phyloP scores from a whole-genome alignment of 306 rosid species.

The Leucaena leucocephala region DNA sequence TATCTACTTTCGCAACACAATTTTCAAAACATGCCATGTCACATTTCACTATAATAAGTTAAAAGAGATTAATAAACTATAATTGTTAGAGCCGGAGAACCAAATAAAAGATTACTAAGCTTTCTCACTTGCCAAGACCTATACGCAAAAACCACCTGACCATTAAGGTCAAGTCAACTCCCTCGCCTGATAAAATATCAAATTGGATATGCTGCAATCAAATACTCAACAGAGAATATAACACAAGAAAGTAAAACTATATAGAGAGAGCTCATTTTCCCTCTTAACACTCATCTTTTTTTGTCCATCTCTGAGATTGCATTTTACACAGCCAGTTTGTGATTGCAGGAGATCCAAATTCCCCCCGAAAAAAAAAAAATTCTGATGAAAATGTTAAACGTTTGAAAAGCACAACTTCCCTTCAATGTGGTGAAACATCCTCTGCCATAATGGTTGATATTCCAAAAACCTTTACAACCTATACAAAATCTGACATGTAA shows the following conservation, averaged over 20 bases:
- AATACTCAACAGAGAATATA: neutral
- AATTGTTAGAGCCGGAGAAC: slow-evolving; percentile 23
- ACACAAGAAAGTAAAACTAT: neutral
- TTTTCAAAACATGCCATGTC: neutral
- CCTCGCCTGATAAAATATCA: neutral
- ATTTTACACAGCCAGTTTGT: neutral
- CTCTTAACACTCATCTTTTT: neutral
- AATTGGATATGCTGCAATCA: neutral
- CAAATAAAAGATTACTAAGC: slow-evolving; percentile 6
- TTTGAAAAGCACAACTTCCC: slow-evolving; percentile 29
- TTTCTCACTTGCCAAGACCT: slow-evolving; percentile 32
- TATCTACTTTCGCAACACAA: neutral
- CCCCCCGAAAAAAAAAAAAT: neutral
- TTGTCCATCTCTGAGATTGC: neutral
- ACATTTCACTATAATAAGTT: neutral
- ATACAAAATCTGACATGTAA: slow-evolving; percentile 48
- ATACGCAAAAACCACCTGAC: slow-evolving; percentile 33
- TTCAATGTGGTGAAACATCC: slow-evolving; percentile 29
- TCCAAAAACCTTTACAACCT: slow-evolving; percentile 56
- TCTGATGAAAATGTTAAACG: slow-evolving; percentile 31
- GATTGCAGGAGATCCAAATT: neutral
- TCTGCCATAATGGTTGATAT: slow-evolving; percentile 32
- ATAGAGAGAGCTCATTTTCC: neutral
- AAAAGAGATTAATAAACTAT: neutral
- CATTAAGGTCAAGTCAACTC: slow-evolving; percentile 34